Base-by-base conservation (phyloP, 371 early-diverging fungal genomes). In the Actinomucor elegans region DNA sequence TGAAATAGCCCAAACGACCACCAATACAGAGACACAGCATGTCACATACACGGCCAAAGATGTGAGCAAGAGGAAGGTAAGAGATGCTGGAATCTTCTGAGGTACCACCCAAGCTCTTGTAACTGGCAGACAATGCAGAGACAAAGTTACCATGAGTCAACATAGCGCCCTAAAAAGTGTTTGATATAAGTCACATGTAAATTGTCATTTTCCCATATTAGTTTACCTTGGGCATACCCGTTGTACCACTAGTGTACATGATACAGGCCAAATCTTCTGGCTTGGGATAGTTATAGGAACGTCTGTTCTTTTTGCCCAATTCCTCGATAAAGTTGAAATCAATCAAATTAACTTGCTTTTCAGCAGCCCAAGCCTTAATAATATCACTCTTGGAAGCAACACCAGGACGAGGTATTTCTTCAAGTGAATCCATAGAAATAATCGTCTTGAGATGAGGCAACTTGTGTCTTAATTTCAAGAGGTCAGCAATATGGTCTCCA, bases 211-310 rank as follows among this genome's bases (percentile, higher is more conserved):
- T 42, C n/a, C 31, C 23, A 47, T 28, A 4, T 20, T n/a, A 31
- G 18, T 21, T 56, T 68, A 64, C 68, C 62, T 70, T 70, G 34
- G 96, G 96, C 34, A 68, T 62, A 11, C 94, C 95, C 0, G 90
- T 85, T 46, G 90, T 81, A 60, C 99, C 99, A 55, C 91, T 90
- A 8, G 99, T 99, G 67, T 96, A 99, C 79, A 94, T 97, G 52
- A 99, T 93, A 29, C 94, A 93, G 54, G 91, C 90, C 23, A 92
- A 37, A 53, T 88, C 87, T 1, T 82, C 80, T 29, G 81, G 66
- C 2, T 59, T 61, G 14, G 87, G 76, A 1, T 74, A 68, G 10
- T 65, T 71, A 20, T 72, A 73, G 15, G 60, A 61, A 29, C 62
- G 67, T 64, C 69, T 69, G 37, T 67, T 62, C 51, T 73, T 71